Evolutionary conservation across 164 flowering plant species (phyloP), one percentile per base, ranked within the genome.

Genomic region (Liquidambar formosana): DNA sequence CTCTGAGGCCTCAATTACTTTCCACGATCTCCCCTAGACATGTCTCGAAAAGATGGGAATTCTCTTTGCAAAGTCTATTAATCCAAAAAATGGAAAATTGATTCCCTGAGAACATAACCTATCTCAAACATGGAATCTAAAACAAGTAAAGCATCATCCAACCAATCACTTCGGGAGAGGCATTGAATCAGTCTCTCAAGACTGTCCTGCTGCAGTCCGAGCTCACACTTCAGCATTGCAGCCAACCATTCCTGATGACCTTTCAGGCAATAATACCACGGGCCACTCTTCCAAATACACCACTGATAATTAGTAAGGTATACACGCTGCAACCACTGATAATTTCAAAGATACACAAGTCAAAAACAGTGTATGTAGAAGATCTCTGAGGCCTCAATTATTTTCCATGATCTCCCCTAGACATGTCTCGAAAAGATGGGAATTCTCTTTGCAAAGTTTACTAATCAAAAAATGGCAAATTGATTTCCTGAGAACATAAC

Each of bases 231-330:
- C 62, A 82, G 66, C 87, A 85, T 86, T 8, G 23, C 68, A 13
- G 64, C 49, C 54, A 86, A 73, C 82, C 86, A 85, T 33, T 79
- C 78, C 81, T n/a, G n/a, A n/a, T n/a, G n/a, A n/a, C n/a, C n/a
- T n/a, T n/a, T n/a, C n/a, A n/a, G n/a, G n/a, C n/a, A n/a, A n/a
- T n/a, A n/a, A n/a, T n/a, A n/a, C n/a, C n/a, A n/a, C n/a, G n/a
- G n/a, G n/a, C n/a, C n/a, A n/a, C n/a, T n/a, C n/a, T n/a, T n/a
- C n/a, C n/a, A n/a, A n/a, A n/a, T n/a, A n/a, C n/a, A n/a, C n/a
- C n/a, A n/a, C n/a, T n/a, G n/a, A n/a, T n/a, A n/a, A n/a, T n/a
- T n/a, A n/a, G n/a, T n/a, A n/a, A n/a, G n/a, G n/a, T n/a, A n/a
- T n/a, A n/a, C n/a, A n/a, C n/a, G n/a, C n/a, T n/a, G n/a, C n/a